These are phyloP conservation scores for Cryomyces minteri DNA, from an alignment of 495 filamentous ascomycete species.

Conservation along the genomic window DNA sequence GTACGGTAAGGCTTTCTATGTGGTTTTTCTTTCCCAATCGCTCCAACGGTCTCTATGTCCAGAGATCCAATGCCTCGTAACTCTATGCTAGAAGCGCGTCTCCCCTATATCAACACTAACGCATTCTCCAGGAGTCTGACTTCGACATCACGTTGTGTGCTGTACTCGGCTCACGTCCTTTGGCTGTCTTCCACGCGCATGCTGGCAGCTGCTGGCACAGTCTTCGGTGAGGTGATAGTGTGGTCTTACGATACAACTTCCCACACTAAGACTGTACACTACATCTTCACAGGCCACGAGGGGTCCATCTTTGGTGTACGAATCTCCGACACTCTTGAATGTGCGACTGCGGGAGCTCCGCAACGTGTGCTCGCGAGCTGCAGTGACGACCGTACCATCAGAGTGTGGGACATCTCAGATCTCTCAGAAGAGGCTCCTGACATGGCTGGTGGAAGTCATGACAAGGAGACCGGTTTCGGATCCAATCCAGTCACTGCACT, in stretches of 20 bases:
- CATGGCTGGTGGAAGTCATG: too few species aligned
- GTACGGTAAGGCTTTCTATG: neutral
- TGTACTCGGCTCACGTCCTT: conserved; percentile 66
- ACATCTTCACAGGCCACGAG: conserved; percentile 73
- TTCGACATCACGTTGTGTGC: conserved; percentile 62
- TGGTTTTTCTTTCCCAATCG: neutral
- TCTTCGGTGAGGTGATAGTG: conserved; percentile 80
- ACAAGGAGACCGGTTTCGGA: conserved; percentile 1
- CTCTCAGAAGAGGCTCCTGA: conserved; percentile 13
- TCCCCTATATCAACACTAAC: neutral
- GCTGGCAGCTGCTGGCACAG: conserved; percentile 72
- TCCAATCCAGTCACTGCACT: neutral
- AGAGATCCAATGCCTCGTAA: neutral
- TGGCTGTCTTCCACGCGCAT: conserved; percentile 37
- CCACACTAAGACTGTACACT: conserved; percentile 28
- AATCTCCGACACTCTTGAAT: conserved; percentile 43
- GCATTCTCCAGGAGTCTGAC: conserved; percentile 23
- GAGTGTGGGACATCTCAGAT: conserved; percentile 68
- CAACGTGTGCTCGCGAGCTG: conserved; percentile 65
- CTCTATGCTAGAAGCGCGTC: neutral
- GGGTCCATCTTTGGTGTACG: conserved; percentile 82
- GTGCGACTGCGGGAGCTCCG: conserved; percentile 15
- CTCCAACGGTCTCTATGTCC: neutral
- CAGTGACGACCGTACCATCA: conserved; percentile 84
- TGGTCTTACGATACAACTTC: conserved; percentile 38